Conservation (phyloP, 805 yeast genomes). For the Kockiozyma suomiensis region DNA sequence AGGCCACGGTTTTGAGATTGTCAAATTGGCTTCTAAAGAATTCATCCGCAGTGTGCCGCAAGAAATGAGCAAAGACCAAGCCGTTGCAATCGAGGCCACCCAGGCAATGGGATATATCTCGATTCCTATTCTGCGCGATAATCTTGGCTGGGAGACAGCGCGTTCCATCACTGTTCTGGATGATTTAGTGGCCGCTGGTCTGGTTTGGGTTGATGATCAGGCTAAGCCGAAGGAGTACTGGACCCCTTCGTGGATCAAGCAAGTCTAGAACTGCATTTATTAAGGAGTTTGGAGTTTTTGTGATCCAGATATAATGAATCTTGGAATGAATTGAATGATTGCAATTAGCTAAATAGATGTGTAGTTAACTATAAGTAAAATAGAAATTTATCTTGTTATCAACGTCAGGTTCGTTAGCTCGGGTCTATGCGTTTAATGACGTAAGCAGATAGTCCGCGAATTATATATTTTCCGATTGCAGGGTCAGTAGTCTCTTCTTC, state of each 20-base stretch:
- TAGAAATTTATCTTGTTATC: no score
- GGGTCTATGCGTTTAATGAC: no score
- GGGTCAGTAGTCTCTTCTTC: no score
- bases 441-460: no score
- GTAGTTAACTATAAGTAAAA: no score
- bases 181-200: conserved; percentile 79
- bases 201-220: conserved; percentile 77
- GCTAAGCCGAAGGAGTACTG: conserved; percentile 43
- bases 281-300: neutral
- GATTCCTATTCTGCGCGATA: conserved; percentile 64
- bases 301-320: neutral
- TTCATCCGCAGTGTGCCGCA: conserved; percentile 67
- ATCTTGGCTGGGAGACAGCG: conserved; percentile 69
- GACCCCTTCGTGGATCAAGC: conserved; percentile 42
- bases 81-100: conserved; percentile 70
- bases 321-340: neutral
- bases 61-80: conserved; percentile 69
- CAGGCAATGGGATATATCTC: conserved; percentile 77
- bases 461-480: no score
- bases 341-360: neutral
- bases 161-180: conserved; percentile 59
- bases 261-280: neutral
- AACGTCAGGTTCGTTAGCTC: no score
- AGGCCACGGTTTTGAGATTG: conserved; percentile 71
- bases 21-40: conserved; percentile 56